Conservation (phyloP, 2,329 filamentous ascomycete species). For the Seiridium unicorne region DNA sequence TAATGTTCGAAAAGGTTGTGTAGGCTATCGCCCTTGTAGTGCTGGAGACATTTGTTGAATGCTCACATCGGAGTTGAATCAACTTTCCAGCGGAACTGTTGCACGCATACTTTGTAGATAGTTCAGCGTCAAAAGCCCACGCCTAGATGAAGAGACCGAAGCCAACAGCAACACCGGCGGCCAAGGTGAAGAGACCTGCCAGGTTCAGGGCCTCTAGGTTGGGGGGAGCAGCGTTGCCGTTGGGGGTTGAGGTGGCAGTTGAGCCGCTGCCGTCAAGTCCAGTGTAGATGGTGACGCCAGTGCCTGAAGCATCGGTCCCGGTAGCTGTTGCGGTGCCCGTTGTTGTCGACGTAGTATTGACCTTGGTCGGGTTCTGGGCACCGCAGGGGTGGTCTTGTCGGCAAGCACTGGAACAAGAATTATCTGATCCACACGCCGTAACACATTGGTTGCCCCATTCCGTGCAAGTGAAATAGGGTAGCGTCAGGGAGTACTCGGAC, state of each 20-base stretch:
- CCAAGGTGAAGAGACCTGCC: constrained; percentile 20
- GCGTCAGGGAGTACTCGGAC: constrained; percentile 73
- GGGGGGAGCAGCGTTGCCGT: constrained; percentile 12
- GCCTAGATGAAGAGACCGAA: constrained; percentile 1
- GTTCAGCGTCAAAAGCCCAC: background rate
- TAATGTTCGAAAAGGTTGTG: background rate
- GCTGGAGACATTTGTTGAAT: no score
- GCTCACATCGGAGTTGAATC: no score
- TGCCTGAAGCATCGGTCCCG: constrained; percentile 29
- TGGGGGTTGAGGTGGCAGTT: constrained; percentile 6
- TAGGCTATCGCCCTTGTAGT: background rate
- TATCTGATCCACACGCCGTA: constrained; percentile 50
- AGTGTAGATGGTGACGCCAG: constrained; percentile 15
- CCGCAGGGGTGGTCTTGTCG: constrained; percentile 70
- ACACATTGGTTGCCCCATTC: constrained; percentile 72
- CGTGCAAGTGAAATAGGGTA: constrained; percentile 75
- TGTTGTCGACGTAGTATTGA: constrained; percentile 53
- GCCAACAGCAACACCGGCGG: background rate
- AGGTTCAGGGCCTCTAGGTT: constrained; percentile 29
- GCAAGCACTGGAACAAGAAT: constrained; percentile 60
- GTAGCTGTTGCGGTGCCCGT: constrained; percentile 36
- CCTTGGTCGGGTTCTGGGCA: constrained; percentile 59
- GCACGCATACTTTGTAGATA: background rate
- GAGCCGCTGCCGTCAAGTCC: constrained; percentile 10
- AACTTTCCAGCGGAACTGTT: no score